Evolutionary conservation across 768 basidiomycete species (phyloP).

Genomic region (Pholiota conissans): DNA sequence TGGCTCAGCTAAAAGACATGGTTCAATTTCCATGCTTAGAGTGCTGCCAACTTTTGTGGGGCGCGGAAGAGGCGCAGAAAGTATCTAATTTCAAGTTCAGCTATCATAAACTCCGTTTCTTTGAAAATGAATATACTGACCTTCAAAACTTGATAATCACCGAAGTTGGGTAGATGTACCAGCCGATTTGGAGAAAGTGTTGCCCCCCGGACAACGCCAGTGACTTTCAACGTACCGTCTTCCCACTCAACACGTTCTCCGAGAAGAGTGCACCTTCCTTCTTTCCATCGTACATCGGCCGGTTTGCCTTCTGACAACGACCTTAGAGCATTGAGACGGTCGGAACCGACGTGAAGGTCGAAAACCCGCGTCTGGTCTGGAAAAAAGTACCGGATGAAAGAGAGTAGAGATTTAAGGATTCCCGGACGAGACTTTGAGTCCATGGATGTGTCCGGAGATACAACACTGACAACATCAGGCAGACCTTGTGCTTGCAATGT

Average conservation of each 20-base stretch:
- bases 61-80: conserved; percentile 57
- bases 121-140: conserved; percentile 38
- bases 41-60: conserved; percentile 31
- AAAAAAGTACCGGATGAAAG: conserved; percentile 94
- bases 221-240: conserved; percentile 65
- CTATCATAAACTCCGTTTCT: not conserved
- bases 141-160: conserved; percentile 85
- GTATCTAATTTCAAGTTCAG: conserved; percentile 48
- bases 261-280: conserved; percentile 75
- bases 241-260: conserved; percentile 64
- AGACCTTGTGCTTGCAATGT: conserved; percentile 90
- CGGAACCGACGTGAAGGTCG: conserved; percentile 64
- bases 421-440: conserved; percentile 65
- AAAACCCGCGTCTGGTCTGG: conserved; percentile 77
- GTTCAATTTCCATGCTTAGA: conserved; percentile 67
- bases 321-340: conserved; percentile 71
- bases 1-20: conserved; percentile 64
- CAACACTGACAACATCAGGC: conserved; percentile 76
- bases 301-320: conserved; percentile 86
- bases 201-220: conserved; percentile 83
- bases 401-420: conserved; percentile 84
- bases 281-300: conserved; percentile 77
- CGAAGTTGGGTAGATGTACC: conserved; percentile 83
- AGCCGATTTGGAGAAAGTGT: conserved; percentile 79
- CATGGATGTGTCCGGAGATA: conserved; percentile 52